Evolutionary conservation across 768 basidiomycete species (phyloP).

Genomic region (Omphalotus guepiniiformis): DNA sequence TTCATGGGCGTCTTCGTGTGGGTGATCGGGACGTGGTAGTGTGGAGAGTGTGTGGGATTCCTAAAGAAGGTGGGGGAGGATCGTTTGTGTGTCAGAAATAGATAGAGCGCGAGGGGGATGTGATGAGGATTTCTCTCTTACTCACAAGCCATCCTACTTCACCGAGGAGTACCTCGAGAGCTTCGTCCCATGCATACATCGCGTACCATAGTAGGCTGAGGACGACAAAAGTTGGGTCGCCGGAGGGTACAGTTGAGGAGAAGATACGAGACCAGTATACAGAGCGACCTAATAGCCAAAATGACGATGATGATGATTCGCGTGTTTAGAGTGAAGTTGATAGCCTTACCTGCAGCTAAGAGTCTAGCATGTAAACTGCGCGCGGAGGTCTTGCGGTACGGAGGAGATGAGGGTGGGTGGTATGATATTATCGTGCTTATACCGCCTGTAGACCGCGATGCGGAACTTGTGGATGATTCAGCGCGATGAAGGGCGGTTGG

Average conservation of each 20-base stretch:
- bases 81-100: background rate
- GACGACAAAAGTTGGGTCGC: conserved; percentile 29
- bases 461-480: background rate
- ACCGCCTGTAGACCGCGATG: background rate
- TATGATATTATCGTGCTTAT: conserved; percentile 31
- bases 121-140: too few species aligned
- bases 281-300: conserved; percentile 18
- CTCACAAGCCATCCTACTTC: conserved; percentile 47
- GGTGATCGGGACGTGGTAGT: background rate
- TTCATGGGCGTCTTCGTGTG: conserved; percentile 22
- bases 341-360: conserved; percentile 19
- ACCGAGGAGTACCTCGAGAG: conserved; percentile 45
- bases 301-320: background rate
- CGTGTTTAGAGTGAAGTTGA: too few species aligned
- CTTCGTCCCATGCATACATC: conserved; percentile 58
- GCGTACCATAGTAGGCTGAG: conserved; percentile 47
- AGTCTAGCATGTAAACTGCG: conserved; percentile 24
- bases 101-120: conserved; percentile 7
- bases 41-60: conserved; percentile 31
- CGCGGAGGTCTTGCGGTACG: conserved; percentile 21
- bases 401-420: conserved; percentile 22
- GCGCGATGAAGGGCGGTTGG: background rate
- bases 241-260: conserved; percentile 12
- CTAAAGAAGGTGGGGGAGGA: conserved; percentile 31
- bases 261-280: conserved; percentile 34